Base-by-base conservation (phyloP, 2,329 filamentous ascomycete genomes). In the Fusarium sp. region DNA sequence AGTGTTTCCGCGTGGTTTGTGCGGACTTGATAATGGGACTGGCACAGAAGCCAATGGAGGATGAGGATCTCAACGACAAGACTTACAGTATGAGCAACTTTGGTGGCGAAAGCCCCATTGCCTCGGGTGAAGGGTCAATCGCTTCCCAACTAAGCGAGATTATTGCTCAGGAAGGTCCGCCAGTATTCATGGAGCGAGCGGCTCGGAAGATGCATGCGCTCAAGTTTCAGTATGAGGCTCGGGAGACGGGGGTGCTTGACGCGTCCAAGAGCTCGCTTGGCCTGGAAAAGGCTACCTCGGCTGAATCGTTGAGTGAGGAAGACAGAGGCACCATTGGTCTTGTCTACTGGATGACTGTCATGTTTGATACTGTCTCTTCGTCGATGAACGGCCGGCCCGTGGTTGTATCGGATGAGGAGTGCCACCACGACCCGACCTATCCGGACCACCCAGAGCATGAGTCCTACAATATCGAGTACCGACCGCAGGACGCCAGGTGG, bases 351-450 rank as follows among this genome's bases (percentile, higher is more conserved):
- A 82, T 91, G 50, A 88, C 87, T 0, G 82, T 90, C 57, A 91
- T 91, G 89, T 88, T 89, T 47, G 89, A 91, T 77, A 90, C 89
- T 0, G 79, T 90, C 18, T 89, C 87, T 1, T 85, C 89, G 1
- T 88, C 88, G 3, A 88, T 91, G 83, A 84, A 88, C 63, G 72
- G 79, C 33, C 71, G 80, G 20, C 77, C 79, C 2, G 79, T 84
- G 4, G 81, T 83, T 1, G 79, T 85, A 7, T 79, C 80, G 0
- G 84, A 85, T 35, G 82, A 85, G 45, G 83, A 84, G 68, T 84
- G 83, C 62, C 81, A 83, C 57, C 82, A 81, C 66, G 81, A 82
- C n/a, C 75, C 78, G 1, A 79, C 78, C 6, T 74, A 78, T 35
- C 75, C 74, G 14, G 70, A 75, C 4, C 69, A 75, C 3, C 70